Evolutionary conservation across 371 early-diverging fungal genomes (phyloP).

Genomic region (Batkoa obscura): DNA sequence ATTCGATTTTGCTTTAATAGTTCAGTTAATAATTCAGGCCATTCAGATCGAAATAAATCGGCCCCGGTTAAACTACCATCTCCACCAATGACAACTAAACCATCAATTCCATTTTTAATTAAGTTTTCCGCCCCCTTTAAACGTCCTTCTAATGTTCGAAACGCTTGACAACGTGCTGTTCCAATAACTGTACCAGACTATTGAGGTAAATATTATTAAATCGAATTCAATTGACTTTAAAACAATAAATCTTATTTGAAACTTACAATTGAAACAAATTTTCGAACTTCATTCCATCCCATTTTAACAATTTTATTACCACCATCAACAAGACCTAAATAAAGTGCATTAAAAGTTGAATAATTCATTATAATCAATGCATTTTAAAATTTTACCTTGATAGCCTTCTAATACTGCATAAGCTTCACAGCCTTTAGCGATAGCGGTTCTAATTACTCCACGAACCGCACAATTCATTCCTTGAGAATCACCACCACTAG

Average conservation of each 20-base stretch:
- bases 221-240: background rate
- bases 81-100: conserved; percentile 94
- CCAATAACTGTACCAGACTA: conserved; percentile 96
- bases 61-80: conserved; percentile 98
- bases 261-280: conserved; percentile 51
- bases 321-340: conserved; percentile 68
- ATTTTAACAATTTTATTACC: conserved; percentile 71
- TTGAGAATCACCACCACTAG: conserved; percentile 97
- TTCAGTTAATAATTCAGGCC: conserved; percentile 63
- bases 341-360: background rate
- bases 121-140: conserved; percentile 74
- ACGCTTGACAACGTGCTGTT: conserved; percentile 81
- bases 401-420: conserved; percentile 94
- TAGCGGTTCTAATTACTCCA: conserved; percentile 80
- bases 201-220: background rate
- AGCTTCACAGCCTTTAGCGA: conserved; percentile 64
- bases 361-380: background rate
- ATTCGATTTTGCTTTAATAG: conserved; percentile 37
- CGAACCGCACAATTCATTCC: conserved; percentile 99
- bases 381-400: conserved; percentile 37
- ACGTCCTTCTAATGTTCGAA: conserved; percentile 76
- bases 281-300: conserved; percentile 81
- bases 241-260: background rate
- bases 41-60: conserved; percentile 80
- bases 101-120: conserved; percentile 80